A percentile compares a stretch with the other conserved stretches of the same genome.
Conservation (phyloP, 805 yeast genomes). For the Candida montana region DNA sequence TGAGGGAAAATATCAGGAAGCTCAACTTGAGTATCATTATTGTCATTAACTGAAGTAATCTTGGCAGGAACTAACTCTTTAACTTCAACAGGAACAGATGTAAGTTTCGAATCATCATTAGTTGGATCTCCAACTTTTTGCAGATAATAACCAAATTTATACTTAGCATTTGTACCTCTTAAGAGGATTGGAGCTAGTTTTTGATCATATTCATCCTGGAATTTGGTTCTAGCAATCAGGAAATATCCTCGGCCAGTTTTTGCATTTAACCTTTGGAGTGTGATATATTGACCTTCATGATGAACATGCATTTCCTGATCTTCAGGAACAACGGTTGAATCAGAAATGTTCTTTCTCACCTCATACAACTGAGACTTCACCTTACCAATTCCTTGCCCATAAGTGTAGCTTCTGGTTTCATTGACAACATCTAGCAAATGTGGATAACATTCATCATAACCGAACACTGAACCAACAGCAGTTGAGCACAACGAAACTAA, state of each 20-base stretch:
- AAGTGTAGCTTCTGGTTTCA: conserved; percentile 62
- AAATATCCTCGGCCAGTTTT: conserved; percentile 86
- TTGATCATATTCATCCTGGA: conserved; percentile 43
- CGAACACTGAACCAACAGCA: conserved; percentile 91
- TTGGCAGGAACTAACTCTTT: conserved; percentile 45
- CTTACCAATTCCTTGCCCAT: conserved; percentile 60
- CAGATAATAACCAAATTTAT: conserved; percentile 55
- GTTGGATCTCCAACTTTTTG: conserved; percentile 44
- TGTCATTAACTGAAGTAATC: conserved; percentile 35
- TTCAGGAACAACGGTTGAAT: conserved; percentile 36
- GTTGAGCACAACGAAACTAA: conserved; percentile 88
- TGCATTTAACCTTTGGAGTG: conserved; percentile 82
- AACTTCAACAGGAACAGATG: conserved; percentile 63
- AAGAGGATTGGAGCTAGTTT: conserved; percentile 50
- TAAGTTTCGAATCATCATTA: conserved; percentile 38
- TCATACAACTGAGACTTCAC: conserved; percentile 59
- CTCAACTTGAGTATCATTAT: conserved; percentile 44
- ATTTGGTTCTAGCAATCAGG: conserved; percentile 82
- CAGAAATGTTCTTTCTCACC: conserved; percentile 54
- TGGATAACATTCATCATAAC: conserved; percentile 91
- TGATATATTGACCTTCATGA: conserved; percentile 87
- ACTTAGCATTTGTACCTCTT: conserved; percentile 54
- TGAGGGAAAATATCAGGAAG: conserved; percentile 70
- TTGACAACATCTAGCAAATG: conserved; percentile 71
- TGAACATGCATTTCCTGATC: conserved; percentile 93